A percentile compares a stretch with the other conserved stretches of the same genome.
These are phyloP conservation scores for Chlorella sorokiniana DNA, from an alignment of 139 green algal genomes.

Conservation along the genomic window DNA sequence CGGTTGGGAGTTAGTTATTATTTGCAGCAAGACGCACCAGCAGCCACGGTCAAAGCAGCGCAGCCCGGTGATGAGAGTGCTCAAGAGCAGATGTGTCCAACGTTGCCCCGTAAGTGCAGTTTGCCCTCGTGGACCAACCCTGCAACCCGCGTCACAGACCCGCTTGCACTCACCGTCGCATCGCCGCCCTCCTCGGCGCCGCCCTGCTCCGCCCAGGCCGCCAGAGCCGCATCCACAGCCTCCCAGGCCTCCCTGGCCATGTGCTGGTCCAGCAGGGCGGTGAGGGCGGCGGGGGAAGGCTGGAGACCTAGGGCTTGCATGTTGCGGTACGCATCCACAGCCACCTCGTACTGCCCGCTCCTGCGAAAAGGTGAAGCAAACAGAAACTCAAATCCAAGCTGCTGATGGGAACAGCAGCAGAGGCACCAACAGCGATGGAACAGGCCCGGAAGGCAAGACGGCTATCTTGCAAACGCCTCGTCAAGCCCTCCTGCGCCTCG, in stretches of 20 bases:
- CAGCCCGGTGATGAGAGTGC: no score
- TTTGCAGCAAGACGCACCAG: no score
- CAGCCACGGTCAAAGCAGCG: no score
- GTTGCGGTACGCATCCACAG: slow-evolving; percentile 29
- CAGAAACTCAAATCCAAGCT: not conserved
- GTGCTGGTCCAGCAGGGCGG: slow-evolving; percentile 5
- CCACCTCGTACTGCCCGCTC: slow-evolving; percentile 19
- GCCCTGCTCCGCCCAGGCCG: not conserved
- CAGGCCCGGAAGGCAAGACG: no score
- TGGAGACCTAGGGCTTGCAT: slow-evolving; percentile 19
- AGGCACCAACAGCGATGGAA: no score
- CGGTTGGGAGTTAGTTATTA: no score
- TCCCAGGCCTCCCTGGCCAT: slow-evolving; percentile 19
- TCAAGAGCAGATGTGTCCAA: no score
- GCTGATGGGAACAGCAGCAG: not conserved
- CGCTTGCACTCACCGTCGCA: not conserved
- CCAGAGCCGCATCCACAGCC: not conserved
- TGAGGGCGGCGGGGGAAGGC: not conserved
- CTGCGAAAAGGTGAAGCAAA: not conserved
- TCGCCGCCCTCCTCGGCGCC: not conserved
- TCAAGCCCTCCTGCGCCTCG: no score
- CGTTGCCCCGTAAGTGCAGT: no score
- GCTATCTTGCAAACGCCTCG: no score
- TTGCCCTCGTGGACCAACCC: no score
- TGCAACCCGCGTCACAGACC: no score